phyloP scores from a whole-genome alignment of 2,329 filamentous ascomycete species.

The Curvularia verruculosa region DNA sequence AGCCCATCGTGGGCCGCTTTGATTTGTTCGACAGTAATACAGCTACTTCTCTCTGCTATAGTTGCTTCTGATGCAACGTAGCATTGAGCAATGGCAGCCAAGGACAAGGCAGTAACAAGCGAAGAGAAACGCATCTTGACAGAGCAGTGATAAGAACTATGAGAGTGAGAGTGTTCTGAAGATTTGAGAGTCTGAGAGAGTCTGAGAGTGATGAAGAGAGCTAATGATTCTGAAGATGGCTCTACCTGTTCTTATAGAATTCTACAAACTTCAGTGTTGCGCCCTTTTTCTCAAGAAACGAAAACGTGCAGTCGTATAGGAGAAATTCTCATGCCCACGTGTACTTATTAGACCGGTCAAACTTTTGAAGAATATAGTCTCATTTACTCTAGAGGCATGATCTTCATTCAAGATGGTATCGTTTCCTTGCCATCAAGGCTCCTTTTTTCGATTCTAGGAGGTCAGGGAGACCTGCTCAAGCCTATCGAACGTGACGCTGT shows the following conservation, averaged over 20 bases:
- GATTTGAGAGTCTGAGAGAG: background rate
- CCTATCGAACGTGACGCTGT: background rate
- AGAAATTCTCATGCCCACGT: background rate
- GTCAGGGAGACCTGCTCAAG: background rate
- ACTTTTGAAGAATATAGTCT: background rate
- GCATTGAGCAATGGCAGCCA: slow-evolving; percentile 1
- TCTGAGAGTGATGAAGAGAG: background rate
- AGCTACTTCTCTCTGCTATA: background rate
- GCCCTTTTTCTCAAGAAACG: background rate
- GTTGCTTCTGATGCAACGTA: background rate
- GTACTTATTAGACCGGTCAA: background rate
- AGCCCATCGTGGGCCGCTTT: background rate
- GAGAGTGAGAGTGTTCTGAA: background rate
- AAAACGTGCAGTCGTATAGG: background rate
- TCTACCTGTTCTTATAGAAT: background rate
- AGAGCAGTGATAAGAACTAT: background rate
- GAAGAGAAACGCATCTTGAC: slow-evolving; percentile 2
- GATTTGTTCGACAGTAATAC: background rate
- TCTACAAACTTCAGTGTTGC: background rate
- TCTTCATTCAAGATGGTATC: background rate
- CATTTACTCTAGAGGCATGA: background rate
- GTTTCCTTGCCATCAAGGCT: background rate
- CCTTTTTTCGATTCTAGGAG: background rate
- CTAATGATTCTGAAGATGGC: background rate
- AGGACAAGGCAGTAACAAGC: background rate